These are phyloP conservation scores for Backusella parvicylindrica DNA, from an alignment of 192 early-diverging fungal genomes.

Conservation along the genomic window DNA sequence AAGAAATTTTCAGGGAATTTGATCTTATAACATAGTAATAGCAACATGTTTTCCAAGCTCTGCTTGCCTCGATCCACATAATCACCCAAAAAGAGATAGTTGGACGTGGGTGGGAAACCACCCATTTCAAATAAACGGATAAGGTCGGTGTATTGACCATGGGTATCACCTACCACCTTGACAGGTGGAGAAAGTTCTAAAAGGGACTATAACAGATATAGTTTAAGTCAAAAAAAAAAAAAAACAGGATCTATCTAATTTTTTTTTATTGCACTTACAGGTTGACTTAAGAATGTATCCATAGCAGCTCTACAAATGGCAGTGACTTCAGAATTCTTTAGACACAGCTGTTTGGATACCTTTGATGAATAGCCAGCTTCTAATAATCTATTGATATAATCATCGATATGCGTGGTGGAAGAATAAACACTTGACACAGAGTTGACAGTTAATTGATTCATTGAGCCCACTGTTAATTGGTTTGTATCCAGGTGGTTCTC, in stretches of 20 bases:
- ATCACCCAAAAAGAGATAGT: slow-evolving; percentile 93
- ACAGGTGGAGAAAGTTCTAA: slow-evolving; percentile 75
- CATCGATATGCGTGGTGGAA: slow-evolving; percentile 63
- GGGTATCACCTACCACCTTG: slow-evolving; percentile 88
- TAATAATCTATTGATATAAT: slow-evolving; percentile 82
- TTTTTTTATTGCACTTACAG: slow-evolving; percentile 35
- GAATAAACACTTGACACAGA: slow-evolving; percentile 27
- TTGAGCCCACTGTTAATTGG: slow-evolving; percentile 31
- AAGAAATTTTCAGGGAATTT: slow-evolving; percentile 98
- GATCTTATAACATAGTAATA: slow-evolving; percentile 95
- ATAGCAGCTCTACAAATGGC: slow-evolving; percentile 83
- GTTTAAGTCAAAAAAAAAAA: background rate
- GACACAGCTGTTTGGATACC: slow-evolving; percentile 73
- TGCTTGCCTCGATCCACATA: slow-evolving; percentile 98
- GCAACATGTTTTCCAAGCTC: slow-evolving; percentile 89
- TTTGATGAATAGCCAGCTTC: slow-evolving; percentile 73
- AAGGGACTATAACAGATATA: slow-evolving; percentile 36
- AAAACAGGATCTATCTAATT: background rate
- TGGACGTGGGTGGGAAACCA: slow-evolving; percentile 87
- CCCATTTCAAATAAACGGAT: slow-evolving; percentile 90
- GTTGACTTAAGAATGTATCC: slow-evolving; percentile 88
- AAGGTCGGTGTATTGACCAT: slow-evolving; percentile 94
- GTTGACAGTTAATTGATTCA: slow-evolving; percentile 35
- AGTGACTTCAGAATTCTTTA: slow-evolving; percentile 83
- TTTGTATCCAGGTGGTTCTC: slow-evolving; percentile 7